Percentiles rank a stretch among this genome's conserved stretches.
Evolutionary conservation across 352 stramenopile species (phyloP).

Genomic region (Phytophthora europaea): DNA sequence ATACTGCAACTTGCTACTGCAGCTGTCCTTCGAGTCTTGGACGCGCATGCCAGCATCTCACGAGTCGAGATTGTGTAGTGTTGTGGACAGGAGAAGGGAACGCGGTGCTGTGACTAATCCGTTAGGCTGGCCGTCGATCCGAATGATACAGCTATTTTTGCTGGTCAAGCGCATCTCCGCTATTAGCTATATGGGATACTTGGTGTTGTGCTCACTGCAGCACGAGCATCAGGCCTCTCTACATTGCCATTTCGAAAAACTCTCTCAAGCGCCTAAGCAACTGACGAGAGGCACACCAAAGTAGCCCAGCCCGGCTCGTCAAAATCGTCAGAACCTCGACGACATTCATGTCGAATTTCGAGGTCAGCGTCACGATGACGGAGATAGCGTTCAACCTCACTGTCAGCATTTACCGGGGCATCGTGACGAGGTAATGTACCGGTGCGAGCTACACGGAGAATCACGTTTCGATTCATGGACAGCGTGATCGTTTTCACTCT

Average conservation of each 20-base stretch:
- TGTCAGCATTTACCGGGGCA: slow-evolving; percentile 43
- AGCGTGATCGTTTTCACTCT: slow-evolving; percentile 10
- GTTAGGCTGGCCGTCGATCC: not conserved
- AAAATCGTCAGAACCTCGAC: slow-evolving; percentile 48
- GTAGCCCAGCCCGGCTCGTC: slow-evolving; percentile 12
- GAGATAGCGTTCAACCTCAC: slow-evolving; percentile 42
- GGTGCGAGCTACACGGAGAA: not conserved
- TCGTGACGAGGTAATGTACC: slow-evolving; percentile 25
- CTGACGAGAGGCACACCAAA: not conserved
- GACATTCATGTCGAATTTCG: slow-evolving; percentile 31
- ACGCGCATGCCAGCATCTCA: not conserved
- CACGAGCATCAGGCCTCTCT: not conserved
- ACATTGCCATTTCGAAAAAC: slow-evolving; percentile 20
- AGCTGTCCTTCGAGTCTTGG: not conserved
- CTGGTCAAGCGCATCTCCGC: not conserved
- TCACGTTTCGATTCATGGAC: slow-evolving; percentile 8
- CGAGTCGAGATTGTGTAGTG: not conserved
- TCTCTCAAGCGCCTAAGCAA: slow-evolving; percentile 18
- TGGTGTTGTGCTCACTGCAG: not conserved
- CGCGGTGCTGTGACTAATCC: not conserved
- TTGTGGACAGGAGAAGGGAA: not conserved
- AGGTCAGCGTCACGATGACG: slow-evolving; percentile 4
- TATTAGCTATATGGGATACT: not conserved
- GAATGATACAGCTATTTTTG: not conserved
- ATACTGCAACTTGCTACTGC: too few relatives aligned